These are phyloP conservation scores for Rhizopus sp. DNA, from an alignment of 371 early-diverging fungal species.

Conservation along the genomic window DNA sequence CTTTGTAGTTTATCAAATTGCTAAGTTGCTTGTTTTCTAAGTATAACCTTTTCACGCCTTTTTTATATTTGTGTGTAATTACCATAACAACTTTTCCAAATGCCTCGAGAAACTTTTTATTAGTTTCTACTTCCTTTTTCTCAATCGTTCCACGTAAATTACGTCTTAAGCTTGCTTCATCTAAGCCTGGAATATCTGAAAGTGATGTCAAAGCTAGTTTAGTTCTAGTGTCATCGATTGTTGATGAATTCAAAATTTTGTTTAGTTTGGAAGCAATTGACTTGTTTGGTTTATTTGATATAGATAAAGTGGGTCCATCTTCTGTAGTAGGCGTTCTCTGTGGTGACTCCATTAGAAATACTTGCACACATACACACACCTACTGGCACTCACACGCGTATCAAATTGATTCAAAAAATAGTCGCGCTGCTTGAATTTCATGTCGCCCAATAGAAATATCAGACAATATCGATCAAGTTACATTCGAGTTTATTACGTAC, in stretches of 20 bases:
- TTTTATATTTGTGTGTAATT: neutral
- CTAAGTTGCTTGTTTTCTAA: slow-evolving; percentile 28
- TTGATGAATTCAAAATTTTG: slow-evolving; percentile 57
- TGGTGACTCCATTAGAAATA: slow-evolving; percentile 1
- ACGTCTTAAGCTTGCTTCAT: slow-evolving; percentile 57
- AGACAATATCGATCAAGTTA: too few relatives aligned
- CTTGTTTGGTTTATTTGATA: slow-evolving; percentile 48
- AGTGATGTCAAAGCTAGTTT: slow-evolving; percentile 68
- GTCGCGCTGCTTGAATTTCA: too few relatives aligned
- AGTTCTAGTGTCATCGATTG: slow-evolving; percentile 56
- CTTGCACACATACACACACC: neutral
- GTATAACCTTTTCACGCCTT: slow-evolving; percentile 1
- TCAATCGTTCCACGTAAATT: slow-evolving; percentile 76
- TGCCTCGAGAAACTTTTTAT: slow-evolving; percentile 61
- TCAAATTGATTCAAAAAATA: too few relatives aligned
- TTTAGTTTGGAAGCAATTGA: slow-evolving; percentile 56
- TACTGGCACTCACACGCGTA: too few relatives aligned
- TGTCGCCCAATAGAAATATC: too few relatives aligned
- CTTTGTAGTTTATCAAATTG: slow-evolving; percentile 58
- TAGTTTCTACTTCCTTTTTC: slow-evolving; percentile 61
- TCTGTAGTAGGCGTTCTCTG: neutral
- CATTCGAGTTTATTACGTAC: too few relatives aligned
- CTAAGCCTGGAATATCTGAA: slow-evolving; percentile 66
- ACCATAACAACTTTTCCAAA: slow-evolving; percentile 68
- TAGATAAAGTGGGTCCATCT: slow-evolving; percentile 24